Percentiles rank a stretch among this genome's conserved stretches.
phyloP scores from a whole-genome alignment of 805 yeast species.

The Yarrowia yakushimensis region DNA sequence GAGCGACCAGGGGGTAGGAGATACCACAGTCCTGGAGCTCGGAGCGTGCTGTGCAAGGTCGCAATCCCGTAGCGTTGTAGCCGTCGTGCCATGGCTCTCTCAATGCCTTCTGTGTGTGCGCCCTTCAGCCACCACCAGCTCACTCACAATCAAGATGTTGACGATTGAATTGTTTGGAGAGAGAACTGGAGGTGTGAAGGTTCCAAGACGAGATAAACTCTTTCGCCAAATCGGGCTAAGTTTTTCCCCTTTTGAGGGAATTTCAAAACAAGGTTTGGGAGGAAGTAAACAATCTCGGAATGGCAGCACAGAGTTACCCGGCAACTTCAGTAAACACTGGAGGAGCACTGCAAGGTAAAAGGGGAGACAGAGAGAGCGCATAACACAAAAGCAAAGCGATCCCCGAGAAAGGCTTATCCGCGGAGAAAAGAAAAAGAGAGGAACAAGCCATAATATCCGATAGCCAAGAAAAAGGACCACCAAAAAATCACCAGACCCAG shows the following conservation, averaged over 20 bases:
- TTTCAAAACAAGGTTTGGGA: conserved; percentile 14
- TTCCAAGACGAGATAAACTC: neutral
- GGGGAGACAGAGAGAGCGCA: neutral
- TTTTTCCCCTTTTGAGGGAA: conserved; percentile 23
- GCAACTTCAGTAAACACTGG: conserved; percentile 14
- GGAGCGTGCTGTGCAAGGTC: neutral
- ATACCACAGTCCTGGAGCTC: neutral
- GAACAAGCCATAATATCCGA: neutral
- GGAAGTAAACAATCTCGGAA: conserved; percentile 1
- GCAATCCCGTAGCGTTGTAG: neutral
- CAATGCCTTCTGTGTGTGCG: neutral
- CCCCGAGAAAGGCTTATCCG: neutral
- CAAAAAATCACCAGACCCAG: neutral
- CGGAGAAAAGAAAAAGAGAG: neutral
- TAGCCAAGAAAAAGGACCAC: neutral
- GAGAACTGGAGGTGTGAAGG: conserved; percentile 20
- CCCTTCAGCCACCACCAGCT: neutral
- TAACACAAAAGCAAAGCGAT: neutral
- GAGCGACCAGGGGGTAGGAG: too few species aligned
- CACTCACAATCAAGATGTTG: conserved; percentile 22
- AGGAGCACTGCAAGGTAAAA: conserved; percentile 20
- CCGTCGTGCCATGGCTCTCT: neutral
- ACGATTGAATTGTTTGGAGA: neutral
- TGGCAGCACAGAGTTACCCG: conserved; percentile 18
- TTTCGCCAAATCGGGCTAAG: conserved; percentile 23